Conservation (phyloP, 2,329 filamentous ascomycete genomes). For the Colletotrichum somersetense region DNA sequence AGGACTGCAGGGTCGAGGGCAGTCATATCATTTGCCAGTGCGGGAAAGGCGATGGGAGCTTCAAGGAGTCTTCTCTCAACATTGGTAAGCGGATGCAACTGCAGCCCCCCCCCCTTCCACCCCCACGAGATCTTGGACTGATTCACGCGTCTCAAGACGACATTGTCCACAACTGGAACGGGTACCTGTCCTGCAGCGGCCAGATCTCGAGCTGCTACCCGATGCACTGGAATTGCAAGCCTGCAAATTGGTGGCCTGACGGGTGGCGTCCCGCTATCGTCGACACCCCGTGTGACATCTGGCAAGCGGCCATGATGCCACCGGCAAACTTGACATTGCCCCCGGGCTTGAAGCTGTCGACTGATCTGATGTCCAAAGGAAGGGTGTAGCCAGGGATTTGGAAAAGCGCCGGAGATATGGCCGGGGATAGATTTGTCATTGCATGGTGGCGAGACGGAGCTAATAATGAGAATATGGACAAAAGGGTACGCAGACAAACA, state of each 20-base stretch:
- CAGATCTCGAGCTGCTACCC: slow-evolving; percentile 26
- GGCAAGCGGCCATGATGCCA: slow-evolving; percentile 5
- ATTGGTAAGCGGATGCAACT: slow-evolving; percentile 12
- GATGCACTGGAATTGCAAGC: slow-evolving; percentile 24
- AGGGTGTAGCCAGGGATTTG: not conserved
- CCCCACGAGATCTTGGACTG: not conserved
- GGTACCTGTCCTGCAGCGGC: slow-evolving; percentile 28
- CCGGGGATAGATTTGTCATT: not conserved
- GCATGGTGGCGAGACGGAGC: slow-evolving; percentile 6
- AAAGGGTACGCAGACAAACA: not conserved
- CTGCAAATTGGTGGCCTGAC: slow-evolving; percentile 30
- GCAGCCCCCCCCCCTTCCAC: no score
- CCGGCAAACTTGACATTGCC: not conserved
- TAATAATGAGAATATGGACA: not conserved
- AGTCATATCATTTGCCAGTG: slow-evolving; percentile 26
- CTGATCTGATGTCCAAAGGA: not conserved
- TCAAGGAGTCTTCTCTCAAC: slow-evolving; percentile 25
- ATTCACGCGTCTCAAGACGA: slow-evolving; percentile 3
- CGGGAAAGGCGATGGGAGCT: slow-evolving; percentile 1
- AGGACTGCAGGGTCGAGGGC: slow-evolving; percentile 17
- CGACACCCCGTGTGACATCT: slow-evolving; percentile 26
- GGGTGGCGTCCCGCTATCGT: slow-evolving; percentile 16
- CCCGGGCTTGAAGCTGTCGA: not conserved
- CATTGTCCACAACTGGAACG: slow-evolving; percentile 34
- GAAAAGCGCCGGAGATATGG: not conserved